Base-by-base conservation (phyloP, 305 asterid species). In the Andrographis paniculata region DNA sequence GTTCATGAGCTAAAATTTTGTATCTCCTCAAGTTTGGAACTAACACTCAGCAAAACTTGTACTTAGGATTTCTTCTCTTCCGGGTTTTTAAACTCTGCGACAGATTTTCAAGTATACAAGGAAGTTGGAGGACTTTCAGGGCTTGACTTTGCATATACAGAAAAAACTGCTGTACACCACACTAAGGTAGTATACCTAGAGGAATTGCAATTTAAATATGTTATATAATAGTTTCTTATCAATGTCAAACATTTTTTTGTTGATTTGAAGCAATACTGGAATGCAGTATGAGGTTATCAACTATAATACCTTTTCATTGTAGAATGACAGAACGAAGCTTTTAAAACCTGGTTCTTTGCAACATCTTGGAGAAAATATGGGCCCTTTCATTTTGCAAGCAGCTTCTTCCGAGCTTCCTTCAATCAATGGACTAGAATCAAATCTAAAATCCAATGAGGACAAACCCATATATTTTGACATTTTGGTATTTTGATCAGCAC, bases 301-400 rank as follows among this genome's bases (percentile, higher is more conserved):
- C 31, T 40, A 20, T 19, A 17, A 20, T 38, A 27, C 17, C 27
- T 58, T 24, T 12, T 56, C 14, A 52, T 13, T 75, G 80, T 93
- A 91, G 99, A 87, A 91, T 67, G 99, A 91, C 73, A 78, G 69
- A 71, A 64, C 87, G 51, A 46, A 72, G 55, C 91, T 91, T 50
- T 59, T 91, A 80, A 77, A 53, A 65, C 94, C 96, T 48, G 96
- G 96, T 69, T 84, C 95, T 60, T 94, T 91, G 60, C 99, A 91
- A 76, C 96, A 91, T 75, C 94, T 91, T 30, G 99, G 99, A 63
- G 96, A 87, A 65, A 91, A 91, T 69, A 77, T 91, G 96, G 94
- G 83, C 5, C 82, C 86, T 16, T 91, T 91, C 71, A 75, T 91
- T 74, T 82, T 76, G 61, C 94, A 74, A 33, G 84, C 82, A 55